Base-by-base conservation (phyloP, 2,329 filamentous ascomycete species). In the Dothidotthia symphoricarpi region DNA sequence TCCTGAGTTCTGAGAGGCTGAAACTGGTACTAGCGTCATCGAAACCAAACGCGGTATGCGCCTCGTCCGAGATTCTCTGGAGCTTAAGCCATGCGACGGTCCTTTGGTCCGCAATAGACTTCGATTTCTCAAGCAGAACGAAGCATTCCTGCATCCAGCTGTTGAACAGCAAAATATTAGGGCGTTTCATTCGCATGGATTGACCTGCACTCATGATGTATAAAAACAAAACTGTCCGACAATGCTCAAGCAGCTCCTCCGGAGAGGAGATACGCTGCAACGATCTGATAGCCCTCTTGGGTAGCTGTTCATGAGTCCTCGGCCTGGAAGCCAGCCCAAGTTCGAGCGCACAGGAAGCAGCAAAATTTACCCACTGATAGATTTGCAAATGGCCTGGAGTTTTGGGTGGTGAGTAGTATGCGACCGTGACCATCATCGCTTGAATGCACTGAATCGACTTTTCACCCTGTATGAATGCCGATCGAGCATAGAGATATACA, bases 21-120 rank as follows among this genome's bases (percentile, higher is more conserved):
- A 66, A 66, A 41, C 60, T 64, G 4, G 63, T 66, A 24, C 60
- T 64, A 6, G 61, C 61, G 28, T 66, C 63, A 28, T 66, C 63
- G 16, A 66, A 65, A 9, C 62, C 63, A 38, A 64, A 66, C 1
- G 62, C 62, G 4, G 59, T 64, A 16, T 62, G 59, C 4, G 62
- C 60, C 44, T 66, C 63, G 31, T 66, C 63, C 7, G 61, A 60
- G 24, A 66, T 65, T 14, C 62, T 49, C 40, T 66, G 62, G 4
- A 66, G 45, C 28, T 59, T 57, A 10, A 66, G 30, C 53, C 52
- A 63, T 4, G 62, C 60, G 2, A 61, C 39, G 6, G 58, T 49
- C 13, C 57, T 46, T 22, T 54, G 53, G 19, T 66, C 63, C 5
- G 60, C 51, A n/a, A 60, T 41, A 1, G 54, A 29, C 3, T 57